Evolutionary conservation across 768 basidiomycete species (phyloP).

Genomic region (Podaxis sp.): DNA sequence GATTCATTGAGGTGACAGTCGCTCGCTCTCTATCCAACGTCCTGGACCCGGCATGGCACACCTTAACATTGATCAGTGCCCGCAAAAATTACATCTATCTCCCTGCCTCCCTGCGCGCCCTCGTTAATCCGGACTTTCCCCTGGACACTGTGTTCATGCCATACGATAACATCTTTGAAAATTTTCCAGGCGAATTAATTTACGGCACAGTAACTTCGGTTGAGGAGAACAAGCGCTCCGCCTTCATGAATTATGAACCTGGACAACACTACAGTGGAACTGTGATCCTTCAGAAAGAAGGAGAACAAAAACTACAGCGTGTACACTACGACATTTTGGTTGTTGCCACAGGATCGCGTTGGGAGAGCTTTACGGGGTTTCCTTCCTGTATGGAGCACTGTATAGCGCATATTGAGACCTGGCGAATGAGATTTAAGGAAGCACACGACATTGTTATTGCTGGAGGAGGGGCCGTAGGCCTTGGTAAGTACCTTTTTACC

Average conservation of each 20-base stretch:
- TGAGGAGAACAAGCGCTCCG: constrained; percentile 21
- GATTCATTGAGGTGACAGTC: constrained; percentile 21
- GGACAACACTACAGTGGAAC: constrained; percentile 21
- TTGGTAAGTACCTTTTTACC: constrained; percentile 18
- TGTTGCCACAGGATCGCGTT: constrained; percentile 51
- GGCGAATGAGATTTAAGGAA: constrained; percentile 21
- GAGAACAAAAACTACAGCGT: background rate
- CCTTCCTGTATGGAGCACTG: constrained; percentile 22
- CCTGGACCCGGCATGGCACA: constrained; percentile 43
- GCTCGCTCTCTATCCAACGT: constrained; percentile 39
- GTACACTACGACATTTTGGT: constrained; percentile 47
- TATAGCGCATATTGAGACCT: constrained; percentile 18
- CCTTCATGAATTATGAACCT: constrained; percentile 41
- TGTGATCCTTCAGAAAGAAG: constrained; percentile 6
- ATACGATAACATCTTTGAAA: constrained; percentile 20
- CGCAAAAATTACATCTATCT: constrained; percentile 47
- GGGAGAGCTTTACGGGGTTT: constrained; percentile 37
- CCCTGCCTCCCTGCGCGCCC: constrained; percentile 46
- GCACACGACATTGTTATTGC: constrained; percentile 26
- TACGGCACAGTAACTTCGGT: constrained; percentile 30
- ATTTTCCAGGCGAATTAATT: constrained; percentile 34
- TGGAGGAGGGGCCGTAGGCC: constrained; percentile 27
- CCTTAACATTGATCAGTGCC: constrained; percentile 49
- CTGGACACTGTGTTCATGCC: constrained; percentile 25
- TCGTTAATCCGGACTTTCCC: constrained; percentile 37